These are phyloP conservation scores for Globisporangium uncinulatum DNA, from an alignment of 352 stramenopile genomes.

Conservation along the genomic window DNA sequence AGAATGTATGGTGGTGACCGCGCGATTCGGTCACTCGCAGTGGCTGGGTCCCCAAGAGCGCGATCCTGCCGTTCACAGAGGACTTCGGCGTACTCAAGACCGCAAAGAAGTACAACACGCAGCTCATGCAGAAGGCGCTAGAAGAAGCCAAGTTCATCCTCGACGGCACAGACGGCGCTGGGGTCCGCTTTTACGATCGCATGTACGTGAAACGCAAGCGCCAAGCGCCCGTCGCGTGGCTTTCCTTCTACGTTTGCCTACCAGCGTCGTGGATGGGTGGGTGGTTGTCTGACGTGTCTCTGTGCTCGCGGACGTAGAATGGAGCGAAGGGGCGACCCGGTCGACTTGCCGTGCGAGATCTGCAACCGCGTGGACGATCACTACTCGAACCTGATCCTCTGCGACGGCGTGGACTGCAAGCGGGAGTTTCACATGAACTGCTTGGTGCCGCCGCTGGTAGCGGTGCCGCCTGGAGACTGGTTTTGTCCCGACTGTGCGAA, in stretches of 20 bases:
- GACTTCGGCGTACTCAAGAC: constrained; percentile 50
- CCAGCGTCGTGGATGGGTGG: too few species aligned
- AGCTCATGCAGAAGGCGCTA: constrained; percentile 64
- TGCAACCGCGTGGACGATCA: constrained; percentile 80
- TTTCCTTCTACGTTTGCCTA: not conserved
- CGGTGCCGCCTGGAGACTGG: constrained; percentile 67
- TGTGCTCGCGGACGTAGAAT: constrained; percentile 33
- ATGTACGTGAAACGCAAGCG: constrained; percentile 40
- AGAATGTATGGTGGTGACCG: not conserved
- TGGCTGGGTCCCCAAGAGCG: constrained; percentile 69
- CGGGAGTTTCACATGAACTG: constrained; percentile 87
- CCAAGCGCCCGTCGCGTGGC: not conserved
- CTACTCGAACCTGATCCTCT: constrained; percentile 81
- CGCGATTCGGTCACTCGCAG: constrained; percentile 18
- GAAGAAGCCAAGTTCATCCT: constrained; percentile 66
- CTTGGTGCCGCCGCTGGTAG: constrained; percentile 52
- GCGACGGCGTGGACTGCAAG: constrained; percentile 75
- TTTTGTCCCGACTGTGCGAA: constrained; percentile 67
- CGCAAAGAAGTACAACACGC: constrained; percentile 67
- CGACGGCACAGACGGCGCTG: constrained; percentile 49
- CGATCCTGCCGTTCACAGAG: constrained; percentile 67
- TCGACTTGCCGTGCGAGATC: constrained; percentile 79
- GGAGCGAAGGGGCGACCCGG: constrained; percentile 46
- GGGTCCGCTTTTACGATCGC: constrained; percentile 67
- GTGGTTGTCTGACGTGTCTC: not conserved